Base-by-base conservation (phyloP, 2,329 filamentous ascomycete species). In the Cladobotryum mycophilum region DNA sequence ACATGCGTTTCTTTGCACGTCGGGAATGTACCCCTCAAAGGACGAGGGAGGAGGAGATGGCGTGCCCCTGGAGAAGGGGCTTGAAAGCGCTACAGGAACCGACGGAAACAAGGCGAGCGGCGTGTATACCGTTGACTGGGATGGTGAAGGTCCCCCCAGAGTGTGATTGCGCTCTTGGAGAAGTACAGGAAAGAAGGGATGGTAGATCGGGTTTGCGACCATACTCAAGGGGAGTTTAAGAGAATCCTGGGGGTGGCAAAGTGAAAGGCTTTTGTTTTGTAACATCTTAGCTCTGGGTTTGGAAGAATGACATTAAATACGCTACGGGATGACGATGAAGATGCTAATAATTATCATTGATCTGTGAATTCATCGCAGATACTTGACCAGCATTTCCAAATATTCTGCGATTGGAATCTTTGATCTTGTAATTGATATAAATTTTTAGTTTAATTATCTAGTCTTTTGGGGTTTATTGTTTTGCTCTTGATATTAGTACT, bases 151-250 rank as follows among this genome's bases (percentile, higher is more conserved):
- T 47, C 55, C 55, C 43, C 52, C 1, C 34, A 45, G 9, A 53
- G 47, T 3, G 53, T 57, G 5, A 40, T 62, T 2, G 44, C 55
- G 35, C 15, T 57, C 2, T 30, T 62, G 2, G 49, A 47, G 6
- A 54, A 40, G 30, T 58, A 58, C 45, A 48, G 55, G 4, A 17
- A 47, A n/a, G 58, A 57, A 11, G 58, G 55, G 0, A 20, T 53
- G 15, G 53, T 60, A 11, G 61, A 60, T 14, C 57, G 51, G 25
- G 40, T 62, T 2, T 61, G 57, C 60, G 52, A 49, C 9, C 51
- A 61, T 42, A n/a, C 60, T 3, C 58, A 62, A 25, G 49, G 20
- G 3, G 60, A 63, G 36, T 63, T 63, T 48, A 47, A 49, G 22
- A 58, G 56, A 18, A 44, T 30, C 4, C 5, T 25, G 20, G 11